Conservation (phyloP, 495 filamentous ascomycete genomes). For the Astrothelium macrocarpum region DNA sequence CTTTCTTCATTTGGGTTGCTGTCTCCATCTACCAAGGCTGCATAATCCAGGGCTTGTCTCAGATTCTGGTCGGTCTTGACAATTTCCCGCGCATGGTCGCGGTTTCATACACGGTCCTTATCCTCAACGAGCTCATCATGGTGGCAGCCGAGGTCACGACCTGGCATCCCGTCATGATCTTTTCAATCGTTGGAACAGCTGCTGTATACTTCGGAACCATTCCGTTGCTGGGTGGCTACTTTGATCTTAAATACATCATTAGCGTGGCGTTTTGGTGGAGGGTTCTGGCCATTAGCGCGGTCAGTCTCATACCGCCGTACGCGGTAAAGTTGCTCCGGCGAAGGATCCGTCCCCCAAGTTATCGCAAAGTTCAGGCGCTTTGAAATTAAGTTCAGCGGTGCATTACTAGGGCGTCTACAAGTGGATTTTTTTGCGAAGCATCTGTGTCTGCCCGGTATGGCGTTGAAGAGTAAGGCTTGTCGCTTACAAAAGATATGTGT, state of each 20-base stretch:
- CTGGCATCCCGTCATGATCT: constrained; percentile 92
- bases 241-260: constrained; percentile 72
- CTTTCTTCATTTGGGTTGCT: constrained; percentile 95
- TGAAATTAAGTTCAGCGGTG: constrained; percentile 8
- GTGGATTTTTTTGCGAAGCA: background rate
- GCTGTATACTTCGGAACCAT: constrained; percentile 69
- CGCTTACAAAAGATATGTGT: too few species aligned
- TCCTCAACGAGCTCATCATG: constrained; percentile 95
- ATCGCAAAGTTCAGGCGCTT: constrained; percentile 78
- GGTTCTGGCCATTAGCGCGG: constrained; percentile 64
- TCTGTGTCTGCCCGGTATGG: too few species aligned
- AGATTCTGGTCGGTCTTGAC: constrained; percentile 54
- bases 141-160: constrained; percentile 92
- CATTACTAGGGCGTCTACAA: background rate
- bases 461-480: too few species aligned
- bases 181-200: constrained; percentile 71
- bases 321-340: constrained; percentile 72
- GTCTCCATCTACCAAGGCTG: constrained; percentile 91
- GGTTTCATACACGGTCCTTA: constrained; percentile 82
- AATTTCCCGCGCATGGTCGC: constrained; percentile 60
- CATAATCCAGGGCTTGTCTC: constrained; percentile 84
- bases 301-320: constrained; percentile 79
- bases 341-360: constrained; percentile 83
- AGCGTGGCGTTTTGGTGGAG: constrained; percentile 82
- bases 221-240: constrained; percentile 83